A percentile compares a stretch with the other conserved stretches of the same genome.
These are phyloP conservation scores for Bipolaris victoriae DNA, from an alignment of 2,329 filamentous ascomycete genomes.

Conservation along the genomic window DNA sequence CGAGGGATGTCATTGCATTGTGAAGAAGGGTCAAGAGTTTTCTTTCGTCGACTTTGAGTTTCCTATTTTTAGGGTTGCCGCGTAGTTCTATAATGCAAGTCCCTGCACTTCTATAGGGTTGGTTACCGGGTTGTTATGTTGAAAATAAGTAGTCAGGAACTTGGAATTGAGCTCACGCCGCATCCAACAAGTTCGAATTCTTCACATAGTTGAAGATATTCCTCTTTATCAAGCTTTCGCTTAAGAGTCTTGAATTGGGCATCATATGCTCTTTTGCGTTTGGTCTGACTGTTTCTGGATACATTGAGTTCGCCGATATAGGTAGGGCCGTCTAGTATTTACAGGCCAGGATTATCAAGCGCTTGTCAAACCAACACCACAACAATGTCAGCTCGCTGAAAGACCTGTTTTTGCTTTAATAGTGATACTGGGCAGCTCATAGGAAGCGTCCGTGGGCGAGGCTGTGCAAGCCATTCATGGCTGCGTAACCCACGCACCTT, in stretches of 20 bases:
- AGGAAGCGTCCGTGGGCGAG: neutral
- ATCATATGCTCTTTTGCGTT: conserved; percentile 52
- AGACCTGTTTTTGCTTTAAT: neutral
- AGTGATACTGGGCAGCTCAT: neutral
- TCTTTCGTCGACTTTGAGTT: conserved; percentile 47
- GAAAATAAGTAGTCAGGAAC: conserved; percentile 27
- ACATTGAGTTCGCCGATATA: conserved; percentile 54
- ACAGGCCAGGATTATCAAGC: neutral
- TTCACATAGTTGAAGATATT: conserved; percentile 56
- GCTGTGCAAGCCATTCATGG: neutral
- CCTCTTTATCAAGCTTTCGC: conserved; percentile 51
- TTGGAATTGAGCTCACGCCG: conserved; percentile 58
- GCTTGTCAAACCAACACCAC: neutral
- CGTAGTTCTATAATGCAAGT: conserved; percentile 47
- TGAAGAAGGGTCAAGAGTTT: conserved; percentile 49
- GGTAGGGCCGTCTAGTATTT: conserved; percentile 30
- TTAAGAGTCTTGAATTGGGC: conserved; percentile 54
- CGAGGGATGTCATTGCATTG: conserved; percentile 47
- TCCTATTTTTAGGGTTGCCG: conserved; percentile 47
- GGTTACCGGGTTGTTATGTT: conserved; percentile 45
- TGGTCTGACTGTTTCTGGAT: conserved; percentile 47
- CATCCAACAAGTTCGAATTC: conserved; percentile 55
- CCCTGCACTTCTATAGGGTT: conserved; percentile 56
- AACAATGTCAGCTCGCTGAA: neutral
- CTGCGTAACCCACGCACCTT: neutral